These are phyloP conservation scores for Mortierella claussenii DNA, from an alignment of 192 early-diverging fungal genomes.

Conservation along the genomic window DNA sequence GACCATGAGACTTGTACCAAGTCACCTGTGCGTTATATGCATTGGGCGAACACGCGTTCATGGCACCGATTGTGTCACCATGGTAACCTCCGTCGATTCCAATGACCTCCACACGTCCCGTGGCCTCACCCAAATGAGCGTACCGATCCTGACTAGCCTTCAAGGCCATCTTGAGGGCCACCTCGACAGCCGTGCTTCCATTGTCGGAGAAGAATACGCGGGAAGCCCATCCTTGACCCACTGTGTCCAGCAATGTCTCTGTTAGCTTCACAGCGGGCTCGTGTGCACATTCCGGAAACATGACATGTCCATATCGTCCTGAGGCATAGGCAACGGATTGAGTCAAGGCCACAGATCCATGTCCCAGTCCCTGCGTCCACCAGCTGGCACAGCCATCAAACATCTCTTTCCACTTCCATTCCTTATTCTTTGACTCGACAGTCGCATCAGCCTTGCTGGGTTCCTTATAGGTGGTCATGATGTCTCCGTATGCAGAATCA, in stretches of 20 bases:
- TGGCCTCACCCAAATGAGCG: constrained; percentile 33
- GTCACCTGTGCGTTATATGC: constrained; percentile 74
- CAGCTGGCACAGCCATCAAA: constrained; percentile 84
- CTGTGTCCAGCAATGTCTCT: constrained; percentile 63
- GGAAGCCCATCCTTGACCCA: constrained; percentile 68
- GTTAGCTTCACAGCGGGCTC: constrained; percentile 73
- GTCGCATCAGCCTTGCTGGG: constrained; percentile 15
- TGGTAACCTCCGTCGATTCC: constrained; percentile 85
- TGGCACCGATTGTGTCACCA: constrained; percentile 88
- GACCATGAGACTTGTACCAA: constrained; percentile 74
- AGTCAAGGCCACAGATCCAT: constrained; percentile 69
- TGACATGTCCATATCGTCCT: constrained; percentile 83
- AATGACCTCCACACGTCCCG: constrained; percentile 61
- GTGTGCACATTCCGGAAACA: constrained; percentile 78
- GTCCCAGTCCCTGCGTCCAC: constrained; percentile 87
- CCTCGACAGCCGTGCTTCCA: constrained; percentile 84
- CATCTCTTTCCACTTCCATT: constrained; percentile 54
- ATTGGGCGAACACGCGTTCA: constrained; percentile 82
- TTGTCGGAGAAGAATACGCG: constrained; percentile 86
- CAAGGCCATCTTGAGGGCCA: constrained; percentile 84
- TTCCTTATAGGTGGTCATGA: constrained; percentile 65
- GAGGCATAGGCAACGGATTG: constrained; percentile 72
- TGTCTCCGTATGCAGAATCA: constrained; percentile 78
- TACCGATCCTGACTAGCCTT: constrained; percentile 59
- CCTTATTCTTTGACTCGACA: background rate